Evolutionary conservation across 768 basidiomycete genomes (phyloP).

Genomic region (Cytidiella melzeri): DNA sequence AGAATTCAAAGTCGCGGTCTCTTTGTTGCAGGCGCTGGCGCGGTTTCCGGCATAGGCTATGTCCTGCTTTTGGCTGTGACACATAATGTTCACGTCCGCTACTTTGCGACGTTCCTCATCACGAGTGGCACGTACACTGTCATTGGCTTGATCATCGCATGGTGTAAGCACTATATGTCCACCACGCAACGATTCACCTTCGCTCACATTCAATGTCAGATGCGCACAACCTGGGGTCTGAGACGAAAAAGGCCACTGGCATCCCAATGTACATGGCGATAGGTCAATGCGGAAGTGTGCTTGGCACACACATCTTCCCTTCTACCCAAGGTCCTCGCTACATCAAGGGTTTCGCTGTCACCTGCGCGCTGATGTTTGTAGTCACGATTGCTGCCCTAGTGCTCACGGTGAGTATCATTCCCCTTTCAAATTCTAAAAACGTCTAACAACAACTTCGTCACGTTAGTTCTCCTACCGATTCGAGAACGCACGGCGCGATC

Average conservation of each 20-base stretch:
- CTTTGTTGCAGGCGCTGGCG: constrained; percentile 39
- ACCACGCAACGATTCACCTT: not conserved
- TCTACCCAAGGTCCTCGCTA: constrained; percentile 34
- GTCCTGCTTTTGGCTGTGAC: constrained; percentile 52
- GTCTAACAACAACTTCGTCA: constrained; percentile 1
- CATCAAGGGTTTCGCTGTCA: constrained; percentile 20
- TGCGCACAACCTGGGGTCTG: constrained; percentile 37
- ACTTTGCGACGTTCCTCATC: constrained; percentile 76
- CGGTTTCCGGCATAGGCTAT: constrained; percentile 54
- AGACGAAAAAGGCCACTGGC: constrained; percentile 39
- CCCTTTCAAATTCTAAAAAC: not conserved
- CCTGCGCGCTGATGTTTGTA: constrained; percentile 19
- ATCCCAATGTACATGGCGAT: constrained; percentile 37
- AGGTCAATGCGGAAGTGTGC: constrained; percentile 36
- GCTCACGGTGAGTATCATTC: constrained; percentile 12
- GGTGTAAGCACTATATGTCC: constrained; percentile 48
- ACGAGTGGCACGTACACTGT: constrained; percentile 72
- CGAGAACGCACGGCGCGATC: constrained; percentile 18
- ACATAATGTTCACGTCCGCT: constrained; percentile 54
- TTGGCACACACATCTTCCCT: constrained; percentile 38
- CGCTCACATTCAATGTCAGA: constrained; percentile 9
- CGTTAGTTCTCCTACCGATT: constrained; percentile 10
- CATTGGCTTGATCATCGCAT: constrained; percentile 69
- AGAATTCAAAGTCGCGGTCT: constrained; percentile 54
- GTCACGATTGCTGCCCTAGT: constrained; percentile 14